Evolutionary conservation across 768 basidiomycete species (phyloP).

Genomic region (Kwoniella sp.): DNA sequence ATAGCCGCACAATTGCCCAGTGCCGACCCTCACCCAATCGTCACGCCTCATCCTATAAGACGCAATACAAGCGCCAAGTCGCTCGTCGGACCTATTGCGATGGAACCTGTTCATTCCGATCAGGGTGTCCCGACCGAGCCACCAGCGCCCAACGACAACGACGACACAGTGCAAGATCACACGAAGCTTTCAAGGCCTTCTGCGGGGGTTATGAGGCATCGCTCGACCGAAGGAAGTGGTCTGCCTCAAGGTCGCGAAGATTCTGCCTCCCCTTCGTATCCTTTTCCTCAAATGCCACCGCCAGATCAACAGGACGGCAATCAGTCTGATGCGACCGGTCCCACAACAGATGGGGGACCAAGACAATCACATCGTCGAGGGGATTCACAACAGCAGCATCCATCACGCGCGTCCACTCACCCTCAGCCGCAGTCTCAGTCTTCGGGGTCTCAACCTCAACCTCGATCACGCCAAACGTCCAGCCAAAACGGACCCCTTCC

Average conservation of each 20-base stretch:
- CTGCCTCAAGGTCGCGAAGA: slow-evolving; percentile 9
- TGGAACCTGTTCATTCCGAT: slow-evolving; percentile 16
- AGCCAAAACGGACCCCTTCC: slow-evolving; percentile 11
- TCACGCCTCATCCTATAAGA: slow-evolving; percentile 13
- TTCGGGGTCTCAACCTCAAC: slow-evolving; percentile 2
- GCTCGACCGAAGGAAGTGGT: slow-evolving; percentile 34
- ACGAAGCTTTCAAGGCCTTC: not conserved
- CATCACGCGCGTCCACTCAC: not conserved
- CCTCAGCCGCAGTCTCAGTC: not conserved
- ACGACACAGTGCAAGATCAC: not conserved
- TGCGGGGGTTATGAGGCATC: not conserved
- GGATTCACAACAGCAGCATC: slow-evolving; percentile 3
- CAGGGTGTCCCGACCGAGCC: slow-evolving; percentile 2
- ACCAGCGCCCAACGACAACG: not conserved
- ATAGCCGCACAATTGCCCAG: slow-evolving; percentile 25
- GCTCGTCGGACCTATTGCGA: slow-evolving; percentile 19
- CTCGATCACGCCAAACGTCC: slow-evolving; percentile 30
- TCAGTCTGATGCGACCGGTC: not conserved
- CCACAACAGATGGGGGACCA: not conserved
- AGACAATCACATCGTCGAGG: not conserved
- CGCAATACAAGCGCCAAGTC: slow-evolving; percentile 18
- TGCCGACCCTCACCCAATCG: slow-evolving; percentile 26
- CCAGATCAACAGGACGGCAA: slow-evolving; percentile 3
- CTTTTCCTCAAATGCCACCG: slow-evolving; percentile 32
- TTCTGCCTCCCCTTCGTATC: slow-evolving; percentile 33